Base-by-base conservation (phyloP, 2,329 filamentous ascomycete species). In the Pseudogymnoascus sp. region DNA sequence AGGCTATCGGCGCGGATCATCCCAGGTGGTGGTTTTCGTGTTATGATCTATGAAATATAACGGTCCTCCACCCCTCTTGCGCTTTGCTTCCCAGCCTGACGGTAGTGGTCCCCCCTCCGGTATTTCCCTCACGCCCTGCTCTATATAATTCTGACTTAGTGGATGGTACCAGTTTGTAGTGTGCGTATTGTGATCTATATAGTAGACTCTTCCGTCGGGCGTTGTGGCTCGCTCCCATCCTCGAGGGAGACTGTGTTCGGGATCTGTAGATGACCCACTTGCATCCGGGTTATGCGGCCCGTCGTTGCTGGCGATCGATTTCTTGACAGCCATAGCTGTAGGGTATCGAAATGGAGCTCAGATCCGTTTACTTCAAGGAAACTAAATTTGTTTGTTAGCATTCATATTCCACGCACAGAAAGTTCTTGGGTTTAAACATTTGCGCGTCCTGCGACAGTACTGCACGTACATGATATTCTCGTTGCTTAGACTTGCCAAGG, bases 41-140 rank as follows among this genome's bases (percentile, higher is more conserved):
- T 99, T 99, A 79, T 99, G 95, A 73, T 99, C 95, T 53, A 99
- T 95, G 75, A 99, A 99, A 78, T 99, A 99, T 16, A 99, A 95
- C 65, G 95, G 85, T 28, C 95, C 95, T 14, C 95, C 99, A 76
- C 99, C 97, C 61, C 95, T 99, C 61, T 99, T 86, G 65, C 95
- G 91, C 95, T 99, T 99, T 56, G 50, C 50, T 81, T 99, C 95
- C 95, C 95, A 99, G 1, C 95, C 95, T 72, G 95, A 97, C 3
- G 95, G 95, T 59, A 99, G 78, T 28, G 95, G 95, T 1, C 93
- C 93, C 28, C 97, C 83, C 74, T 97, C 93, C 1, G 93, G 96
- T 2, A 97, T 56, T 56, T 56, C 50, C n/a, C 50, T 56, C 50
- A 56, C 50, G n/a, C 50, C 50, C 28, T 34, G 14, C n/a, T 56